These are phyloP conservation scores for Aspergillus glaucus DNA, from an alignment of 2,329 filamentous ascomycete genomes.

Conservation along the genomic window DNA sequence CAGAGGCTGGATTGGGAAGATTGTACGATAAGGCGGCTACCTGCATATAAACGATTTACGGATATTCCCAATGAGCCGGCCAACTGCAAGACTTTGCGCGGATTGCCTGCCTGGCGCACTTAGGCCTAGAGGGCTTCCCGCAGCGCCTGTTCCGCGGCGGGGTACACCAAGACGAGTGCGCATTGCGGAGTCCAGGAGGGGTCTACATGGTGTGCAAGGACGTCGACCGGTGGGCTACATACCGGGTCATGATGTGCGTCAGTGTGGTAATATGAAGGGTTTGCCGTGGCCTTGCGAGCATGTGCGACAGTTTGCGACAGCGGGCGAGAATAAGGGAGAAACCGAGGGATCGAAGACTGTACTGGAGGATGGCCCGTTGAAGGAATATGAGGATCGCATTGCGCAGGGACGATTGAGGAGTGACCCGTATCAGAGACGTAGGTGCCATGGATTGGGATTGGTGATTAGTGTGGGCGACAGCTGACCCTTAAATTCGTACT, in stretches of 20 bases:
- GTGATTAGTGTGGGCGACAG: background rate
- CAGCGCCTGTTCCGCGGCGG: background rate
- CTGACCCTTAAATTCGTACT: background rate
- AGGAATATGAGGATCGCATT: conserved; percentile 83
- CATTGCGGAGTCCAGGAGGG: conserved; percentile 12
- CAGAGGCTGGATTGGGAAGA: too few relatives aligned
- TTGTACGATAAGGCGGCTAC: background rate
- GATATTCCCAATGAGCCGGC: conserved; percentile 20
- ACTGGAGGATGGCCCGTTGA: conserved; percentile 59
- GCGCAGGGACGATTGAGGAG: conserved; percentile 67
- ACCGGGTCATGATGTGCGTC: background rate
- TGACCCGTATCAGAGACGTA: conserved; percentile 86
- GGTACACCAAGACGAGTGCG: conserved; percentile 8
- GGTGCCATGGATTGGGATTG: conserved; percentile 12
- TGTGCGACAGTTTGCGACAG: conserved; percentile 14
- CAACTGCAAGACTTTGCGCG: conserved; percentile 25
- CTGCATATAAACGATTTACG: background rate
- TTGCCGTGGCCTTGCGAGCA: background rate
- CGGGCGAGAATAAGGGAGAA: background rate
- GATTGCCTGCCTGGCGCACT: conserved; percentile 23
- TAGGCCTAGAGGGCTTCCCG: conserved; percentile 4
- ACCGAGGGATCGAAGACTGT: background rate
- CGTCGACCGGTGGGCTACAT: conserved; percentile 1
- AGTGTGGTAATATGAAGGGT: background rate
- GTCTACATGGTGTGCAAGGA: conserved; percentile 8